Percentiles rank a stretch among this genome's conserved stretches.
These are phyloP conservation scores for Beauveria varroae DNA, from an alignment of 2,329 filamentous ascomycete genomes.

Conservation along the genomic window DNA sequence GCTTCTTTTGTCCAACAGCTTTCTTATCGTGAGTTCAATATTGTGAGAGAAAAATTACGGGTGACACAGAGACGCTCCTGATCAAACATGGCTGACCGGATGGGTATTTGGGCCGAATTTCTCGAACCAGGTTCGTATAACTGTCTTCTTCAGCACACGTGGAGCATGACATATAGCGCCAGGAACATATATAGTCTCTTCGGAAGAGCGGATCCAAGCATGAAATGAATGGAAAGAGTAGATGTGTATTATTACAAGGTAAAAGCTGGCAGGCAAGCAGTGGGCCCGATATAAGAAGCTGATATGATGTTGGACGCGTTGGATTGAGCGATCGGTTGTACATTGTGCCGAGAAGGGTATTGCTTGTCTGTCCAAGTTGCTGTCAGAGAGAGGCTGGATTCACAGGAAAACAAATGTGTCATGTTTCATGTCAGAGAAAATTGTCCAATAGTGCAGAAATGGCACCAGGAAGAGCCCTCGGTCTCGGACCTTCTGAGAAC, in stretches of 20 bases:
- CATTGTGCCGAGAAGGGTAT: neutral
- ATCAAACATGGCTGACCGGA: too few relatives aligned
- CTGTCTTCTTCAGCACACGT: constrained; percentile 9
- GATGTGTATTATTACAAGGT: neutral
- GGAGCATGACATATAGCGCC: neutral
- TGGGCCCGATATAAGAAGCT: neutral
- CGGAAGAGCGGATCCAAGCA: neutral
- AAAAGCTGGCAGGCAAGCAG: neutral
- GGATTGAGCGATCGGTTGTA: neutral
- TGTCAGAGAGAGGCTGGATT: neutral
- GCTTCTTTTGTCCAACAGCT: too few relatives aligned
- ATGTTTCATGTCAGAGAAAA: neutral
- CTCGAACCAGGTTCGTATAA: neutral
- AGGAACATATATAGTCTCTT: neutral
- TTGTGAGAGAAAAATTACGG: too few relatives aligned
- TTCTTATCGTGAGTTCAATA: too few relatives aligned
- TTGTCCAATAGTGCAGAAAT: neutral
- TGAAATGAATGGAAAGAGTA: neutral
- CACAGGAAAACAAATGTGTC: neutral
- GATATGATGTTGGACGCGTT: neutral
- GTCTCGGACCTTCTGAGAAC: neutral
- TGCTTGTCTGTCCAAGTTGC: neutral
- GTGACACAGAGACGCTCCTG: neutral
- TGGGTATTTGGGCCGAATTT: neutral
- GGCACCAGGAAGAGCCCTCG: neutral